These are phyloP conservation scores for Sarocladium oryzae DNA, from an alignment of 2,329 filamentous ascomycete species.

Conservation along the genomic window DNA sequence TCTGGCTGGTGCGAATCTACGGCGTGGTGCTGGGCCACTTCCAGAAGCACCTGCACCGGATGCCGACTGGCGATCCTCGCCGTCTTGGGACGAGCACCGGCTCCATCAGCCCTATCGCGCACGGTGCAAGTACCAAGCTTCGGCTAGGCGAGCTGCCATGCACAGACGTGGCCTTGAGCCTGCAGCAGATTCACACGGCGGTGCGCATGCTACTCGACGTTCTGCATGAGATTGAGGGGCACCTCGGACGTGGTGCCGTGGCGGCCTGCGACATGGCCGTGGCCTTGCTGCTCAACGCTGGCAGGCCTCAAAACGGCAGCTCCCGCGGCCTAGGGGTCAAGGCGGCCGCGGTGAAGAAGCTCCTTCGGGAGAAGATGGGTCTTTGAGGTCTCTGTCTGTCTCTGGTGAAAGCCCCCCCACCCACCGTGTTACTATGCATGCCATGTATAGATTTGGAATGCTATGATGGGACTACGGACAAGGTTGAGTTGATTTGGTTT, in stretches of 20 bases:
- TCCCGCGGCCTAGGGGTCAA: not conserved
- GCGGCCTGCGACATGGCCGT: conserved; percentile 1
- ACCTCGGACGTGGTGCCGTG: not conserved
- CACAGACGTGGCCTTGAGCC: not conserved
- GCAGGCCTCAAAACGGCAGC: not conserved
- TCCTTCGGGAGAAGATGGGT: conserved; percentile 2
- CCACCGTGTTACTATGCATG: no score
- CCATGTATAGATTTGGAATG: no score
- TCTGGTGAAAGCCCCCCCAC: no score
- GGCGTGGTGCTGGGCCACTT: conserved; percentile 1
- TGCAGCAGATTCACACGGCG: conserved; percentile 1
- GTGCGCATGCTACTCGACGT: not conserved
- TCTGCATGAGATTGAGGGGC: not conserved
- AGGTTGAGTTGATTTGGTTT: no score
- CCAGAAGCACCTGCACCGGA: not conserved
- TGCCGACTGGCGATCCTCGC: not conserved
- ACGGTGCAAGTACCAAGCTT: not conserved
- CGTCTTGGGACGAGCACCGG: not conserved
- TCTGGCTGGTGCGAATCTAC: conserved; percentile 1
- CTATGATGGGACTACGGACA: no score
- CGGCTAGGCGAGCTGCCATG: not conserved
- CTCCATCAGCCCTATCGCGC: no score
- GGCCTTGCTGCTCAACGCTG: not conserved
- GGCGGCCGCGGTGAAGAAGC: not conserved
- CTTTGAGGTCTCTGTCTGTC: no score